These are phyloP conservation scores for Sarocladium strictum DNA, from an alignment of 2,329 filamentous ascomycete species.

Conservation along the genomic window DNA sequence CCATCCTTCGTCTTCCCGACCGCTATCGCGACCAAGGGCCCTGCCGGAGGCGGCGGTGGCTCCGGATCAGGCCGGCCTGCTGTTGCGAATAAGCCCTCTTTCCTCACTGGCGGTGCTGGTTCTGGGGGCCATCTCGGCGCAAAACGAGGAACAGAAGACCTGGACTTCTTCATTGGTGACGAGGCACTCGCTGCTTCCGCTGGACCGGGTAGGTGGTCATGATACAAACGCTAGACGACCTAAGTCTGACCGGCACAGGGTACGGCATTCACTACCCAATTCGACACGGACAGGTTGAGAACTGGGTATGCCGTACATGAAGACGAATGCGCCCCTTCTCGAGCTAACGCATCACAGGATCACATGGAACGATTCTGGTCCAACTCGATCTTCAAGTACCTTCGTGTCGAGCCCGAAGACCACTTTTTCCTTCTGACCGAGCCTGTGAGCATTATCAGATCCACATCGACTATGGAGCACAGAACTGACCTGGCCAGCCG, in stretches of 20 bases:
- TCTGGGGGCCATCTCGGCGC: conserved; percentile 74
- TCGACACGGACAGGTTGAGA: conserved; percentile 95
- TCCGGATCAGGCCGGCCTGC: conserved; percentile 83
- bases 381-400: conserved; percentile 99
- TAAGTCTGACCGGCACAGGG: conserved; percentile 40
- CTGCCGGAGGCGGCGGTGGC: conserved; percentile 62
- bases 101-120: conserved; percentile 85
- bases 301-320: conserved; percentile 65
- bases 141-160: conserved; percentile 93
- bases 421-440: conserved; percentile 98
- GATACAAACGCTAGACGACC: conserved; percentile 8
- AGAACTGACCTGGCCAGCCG: conserved; percentile 50
- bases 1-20: conserved; percentile 99
- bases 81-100: conserved; percentile 91
- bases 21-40: conserved; percentile 91
- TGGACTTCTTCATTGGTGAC: conserved; percentile 98
- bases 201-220: conserved; percentile 62
- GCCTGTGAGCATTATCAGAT: conserved; percentile 58
- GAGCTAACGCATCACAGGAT: conserved; percentile 50
- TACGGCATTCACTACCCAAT: conserved; percentile 98
- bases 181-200: conserved; percentile 80
- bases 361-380: conserved; percentile 99
- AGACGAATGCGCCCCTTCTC: not conserved
- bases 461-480: not conserved
- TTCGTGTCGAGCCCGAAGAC: conserved; percentile 95